A percentile compares a stretch with the other conserved stretches of the same genome.
Evolutionary conservation across 1,284 basidiomycete species (phyloP).

Genomic region (Apiotrichum laibachii): DNA sequence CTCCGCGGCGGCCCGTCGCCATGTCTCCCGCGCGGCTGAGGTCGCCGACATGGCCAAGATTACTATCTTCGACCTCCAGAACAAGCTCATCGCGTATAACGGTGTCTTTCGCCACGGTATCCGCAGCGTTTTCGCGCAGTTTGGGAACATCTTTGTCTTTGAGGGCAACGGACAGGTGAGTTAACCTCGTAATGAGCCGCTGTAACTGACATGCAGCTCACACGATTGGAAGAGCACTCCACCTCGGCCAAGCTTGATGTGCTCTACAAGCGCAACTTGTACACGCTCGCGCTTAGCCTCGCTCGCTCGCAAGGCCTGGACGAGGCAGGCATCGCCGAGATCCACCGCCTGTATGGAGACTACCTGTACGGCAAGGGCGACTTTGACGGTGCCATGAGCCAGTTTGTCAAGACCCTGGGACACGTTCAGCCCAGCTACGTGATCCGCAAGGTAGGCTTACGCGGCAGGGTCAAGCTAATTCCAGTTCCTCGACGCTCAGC

Average conservation of each 20-base stretch:
- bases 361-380: conserved; percentile 87
- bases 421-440: conserved; percentile 90
- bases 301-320: conserved; percentile 74
- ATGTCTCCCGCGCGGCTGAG: not conserved
- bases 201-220: conserved; percentile 55
- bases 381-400: conserved; percentile 87
- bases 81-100: conserved; percentile 83
- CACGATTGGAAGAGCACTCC: conserved; percentile 71
- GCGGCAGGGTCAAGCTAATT: not conserved
- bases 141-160: conserved; percentile 72
- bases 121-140: conserved; percentile 71
- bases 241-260: conserved; percentile 76
- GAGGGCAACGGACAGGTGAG: conserved; percentile 71
- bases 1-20: conserved; percentile 40
- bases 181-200: not conserved
- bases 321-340: conserved; percentile 71
- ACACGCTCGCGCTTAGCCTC: conserved; percentile 64
- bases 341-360: conserved; percentile 86
- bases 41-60: conserved; percentile 74
- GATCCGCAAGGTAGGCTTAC: conserved; percentile 73
- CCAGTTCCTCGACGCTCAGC: conserved; percentile 92
- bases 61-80: conserved; percentile 86
- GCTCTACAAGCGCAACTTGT: conserved; percentile 73
- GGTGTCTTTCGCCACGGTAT: conserved; percentile 76
- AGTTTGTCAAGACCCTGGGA: conserved; percentile 88